Evolutionary conservation across 1,284 basidiomycete species (phyloP).

Genomic region (Kwoniella shivajii): DNA sequence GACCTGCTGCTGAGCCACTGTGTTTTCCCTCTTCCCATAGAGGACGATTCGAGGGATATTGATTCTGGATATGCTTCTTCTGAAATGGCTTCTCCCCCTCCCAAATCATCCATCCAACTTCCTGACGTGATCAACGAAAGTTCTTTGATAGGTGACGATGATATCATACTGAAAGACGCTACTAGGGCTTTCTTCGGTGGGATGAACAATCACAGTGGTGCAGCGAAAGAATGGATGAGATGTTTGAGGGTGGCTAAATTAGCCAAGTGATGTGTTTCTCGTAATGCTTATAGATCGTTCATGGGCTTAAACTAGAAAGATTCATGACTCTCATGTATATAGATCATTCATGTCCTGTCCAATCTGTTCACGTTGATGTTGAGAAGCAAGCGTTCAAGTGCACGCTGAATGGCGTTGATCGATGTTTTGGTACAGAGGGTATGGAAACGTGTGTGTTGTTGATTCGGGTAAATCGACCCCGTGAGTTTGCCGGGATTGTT

Average conservation of each 20-base stretch:
- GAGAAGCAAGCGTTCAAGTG: too few relatives aligned
- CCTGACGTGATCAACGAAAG: not conserved
- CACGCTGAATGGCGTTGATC: too few relatives aligned
- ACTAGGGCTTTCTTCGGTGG: conserved; percentile 70
- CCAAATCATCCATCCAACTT: not conserved
- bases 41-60: conserved; percentile 3
- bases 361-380: too few relatives aligned
- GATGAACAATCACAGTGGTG: conserved; percentile 69
- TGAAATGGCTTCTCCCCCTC: conserved; percentile 4
- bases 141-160: not conserved
- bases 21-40: conserved; percentile 17
- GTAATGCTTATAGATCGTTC: too few relatives aligned
- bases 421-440: too few relatives aligned
- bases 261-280: conserved; percentile 6
- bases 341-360: too few relatives aligned
- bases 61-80: conserved; percentile 39
- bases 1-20: conserved; percentile 26
- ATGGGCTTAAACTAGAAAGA: too few relatives aligned
- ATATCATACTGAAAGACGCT: conserved; percentile 57
- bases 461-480: too few relatives aligned
- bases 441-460: too few relatives aligned
- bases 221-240: conserved; percentile 63
- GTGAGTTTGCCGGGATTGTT: too few relatives aligned
- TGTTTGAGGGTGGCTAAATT: conserved; percentile 59
- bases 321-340: too few relatives aligned